These are phyloP conservation scores for Hypoxylon sp. DNA, from an alignment of 2,329 filamentous ascomycete species.

Conservation along the genomic window DNA sequence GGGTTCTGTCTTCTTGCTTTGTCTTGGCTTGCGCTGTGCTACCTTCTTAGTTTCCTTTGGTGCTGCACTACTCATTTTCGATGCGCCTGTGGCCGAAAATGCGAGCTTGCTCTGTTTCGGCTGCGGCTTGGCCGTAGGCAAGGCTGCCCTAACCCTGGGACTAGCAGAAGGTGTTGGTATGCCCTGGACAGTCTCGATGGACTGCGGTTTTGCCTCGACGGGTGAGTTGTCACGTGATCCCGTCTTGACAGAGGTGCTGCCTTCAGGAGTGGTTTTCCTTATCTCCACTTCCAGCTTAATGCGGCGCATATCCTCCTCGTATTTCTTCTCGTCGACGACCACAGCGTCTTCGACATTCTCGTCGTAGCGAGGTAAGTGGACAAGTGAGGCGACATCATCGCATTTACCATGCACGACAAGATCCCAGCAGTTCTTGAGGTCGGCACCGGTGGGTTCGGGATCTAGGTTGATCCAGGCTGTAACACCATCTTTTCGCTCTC, in stretches of 20 bases:
- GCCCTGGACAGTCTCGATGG: conserved; percentile 59
- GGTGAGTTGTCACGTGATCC: conserved; percentile 46
- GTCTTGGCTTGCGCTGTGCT: conserved; percentile 54
- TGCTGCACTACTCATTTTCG: conserved; percentile 45
- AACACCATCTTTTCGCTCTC: conserved; percentile 83
- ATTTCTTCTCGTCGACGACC: conserved; percentile 58
- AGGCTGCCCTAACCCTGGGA: conserved; percentile 60
- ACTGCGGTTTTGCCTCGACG: conserved; percentile 54
- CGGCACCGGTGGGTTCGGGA: conserved; percentile 81
- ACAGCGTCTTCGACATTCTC: conserved; percentile 63
- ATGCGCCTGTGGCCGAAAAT: conserved; percentile 53
- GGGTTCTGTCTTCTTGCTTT: conserved; percentile 60
- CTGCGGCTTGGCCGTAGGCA: conserved; percentile 57
- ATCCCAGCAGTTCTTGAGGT: conserved; percentile 95
- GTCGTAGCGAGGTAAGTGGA: conserved; percentile 72
- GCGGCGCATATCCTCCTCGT: conserved; percentile 56
- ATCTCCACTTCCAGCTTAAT: conserved; percentile 60
- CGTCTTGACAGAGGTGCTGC: conserved; percentile 38
- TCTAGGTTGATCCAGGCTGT: conserved; percentile 97
- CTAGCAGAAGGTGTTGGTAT: conserved; percentile 71
- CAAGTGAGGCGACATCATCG: conserved; percentile 85
- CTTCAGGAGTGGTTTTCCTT: conserved; percentile 47
- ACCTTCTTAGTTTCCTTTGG: conserved; percentile 53
- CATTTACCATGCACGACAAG: conserved; percentile 87
- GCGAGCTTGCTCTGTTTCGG: conserved; percentile 66